These are phyloP conservation scores for Calonectria pteridis DNA, from an alignment of 2,329 filamentous ascomycete genomes.

Conservation along the genomic window DNA sequence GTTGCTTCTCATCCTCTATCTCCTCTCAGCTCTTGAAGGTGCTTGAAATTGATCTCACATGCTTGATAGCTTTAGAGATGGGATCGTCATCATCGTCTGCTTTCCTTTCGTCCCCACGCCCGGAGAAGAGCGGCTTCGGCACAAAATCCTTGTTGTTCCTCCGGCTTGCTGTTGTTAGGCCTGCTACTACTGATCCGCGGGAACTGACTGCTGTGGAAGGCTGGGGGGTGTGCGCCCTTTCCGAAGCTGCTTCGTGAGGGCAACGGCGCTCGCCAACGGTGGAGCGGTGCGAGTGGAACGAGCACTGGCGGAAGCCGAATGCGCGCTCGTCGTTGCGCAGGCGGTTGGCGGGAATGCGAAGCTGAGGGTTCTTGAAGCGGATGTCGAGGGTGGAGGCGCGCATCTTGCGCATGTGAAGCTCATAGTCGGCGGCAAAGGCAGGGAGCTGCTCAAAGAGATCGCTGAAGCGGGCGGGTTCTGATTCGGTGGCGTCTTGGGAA, in stretches of 20 bases:
- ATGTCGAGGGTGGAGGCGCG: constrained; percentile 62
- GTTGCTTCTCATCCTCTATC: not conserved
- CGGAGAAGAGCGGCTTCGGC: constrained; percentile 46
- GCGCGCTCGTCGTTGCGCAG: constrained; percentile 68
- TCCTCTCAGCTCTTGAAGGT: constrained; percentile 42
- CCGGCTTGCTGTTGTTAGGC: constrained; percentile 39
- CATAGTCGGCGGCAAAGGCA: constrained; percentile 64
- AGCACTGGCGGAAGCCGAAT: constrained; percentile 72
- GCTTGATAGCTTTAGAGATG: constrained; percentile 45
- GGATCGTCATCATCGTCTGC: constrained; percentile 47
- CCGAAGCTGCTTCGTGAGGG: constrained; percentile 52
- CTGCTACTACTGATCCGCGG: constrained; percentile 31
- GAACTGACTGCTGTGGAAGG: constrained; percentile 14
- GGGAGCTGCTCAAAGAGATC: constrained; percentile 58
- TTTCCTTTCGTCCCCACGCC: constrained; percentile 37
- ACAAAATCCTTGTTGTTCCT: constrained; percentile 38
- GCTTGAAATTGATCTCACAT: constrained; percentile 48
- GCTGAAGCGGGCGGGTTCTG: constrained; percentile 53
- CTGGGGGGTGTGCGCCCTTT: constrained; percentile 30
- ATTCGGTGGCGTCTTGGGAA: constrained; percentile 45
- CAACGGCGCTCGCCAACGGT: constrained; percentile 67
- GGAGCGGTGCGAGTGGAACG: constrained; percentile 70
- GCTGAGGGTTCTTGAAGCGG: constrained; percentile 71
- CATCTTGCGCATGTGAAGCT: constrained; percentile 66
- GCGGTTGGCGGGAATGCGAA: constrained; percentile 68